Evolutionary conservation across 495 filamentous ascomycete species (phyloP), one percentile per base, ranked within the genome.

Genomic region (Jackrogersella multiformis): DNA sequence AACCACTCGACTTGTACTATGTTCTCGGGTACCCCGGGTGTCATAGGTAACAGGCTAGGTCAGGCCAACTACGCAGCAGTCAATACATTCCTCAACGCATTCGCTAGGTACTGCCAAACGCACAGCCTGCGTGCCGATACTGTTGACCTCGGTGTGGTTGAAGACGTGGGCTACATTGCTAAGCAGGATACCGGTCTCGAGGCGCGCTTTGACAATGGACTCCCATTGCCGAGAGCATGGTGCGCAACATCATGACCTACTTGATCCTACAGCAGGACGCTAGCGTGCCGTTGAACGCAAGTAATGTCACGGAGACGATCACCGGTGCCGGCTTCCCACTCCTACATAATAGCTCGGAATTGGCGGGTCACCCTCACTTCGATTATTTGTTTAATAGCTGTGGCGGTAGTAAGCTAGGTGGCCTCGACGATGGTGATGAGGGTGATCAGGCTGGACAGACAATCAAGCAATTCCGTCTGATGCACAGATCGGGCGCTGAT

Each of bases 21-120:
- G 16, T 59, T 79, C 0, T 74, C 70, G 7, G 78, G 74, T 12
- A 10, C 73, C 0, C 55, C 61, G 0, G 73, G 75, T 8, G 28
- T 78, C 8, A 30, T 71, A 6, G 79, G 77, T 13, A 56, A 73
- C 8, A 38, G 39, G 9, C n/a, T n/a, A n/a, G 56, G 68, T 23
- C 79, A 82, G 51, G 59, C 71, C 28, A 78, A 79, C 66, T 82
- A 81, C 38, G 64, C 67, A 0, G 76, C 78, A 0, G 78, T 49
- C 2, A 75, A 72, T 36, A 54, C 71, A 6, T 82, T 73, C 56
- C 66, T 76, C 13, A 79, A 82, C 41, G 61, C 77, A 0, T 73
- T 84, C 8, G 73, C 72, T 2, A 35, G 41, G 1, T 71, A 74
- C 35, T 69, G 79, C 1, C 68, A 61, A n/a, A 18, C 16, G 2